Percentiles rank a stretch among this genome's conserved stretches.
Evolutionary conservation across 768 basidiomycete species (phyloP).

Genomic region (Leccinum longicurvipes): DNA sequence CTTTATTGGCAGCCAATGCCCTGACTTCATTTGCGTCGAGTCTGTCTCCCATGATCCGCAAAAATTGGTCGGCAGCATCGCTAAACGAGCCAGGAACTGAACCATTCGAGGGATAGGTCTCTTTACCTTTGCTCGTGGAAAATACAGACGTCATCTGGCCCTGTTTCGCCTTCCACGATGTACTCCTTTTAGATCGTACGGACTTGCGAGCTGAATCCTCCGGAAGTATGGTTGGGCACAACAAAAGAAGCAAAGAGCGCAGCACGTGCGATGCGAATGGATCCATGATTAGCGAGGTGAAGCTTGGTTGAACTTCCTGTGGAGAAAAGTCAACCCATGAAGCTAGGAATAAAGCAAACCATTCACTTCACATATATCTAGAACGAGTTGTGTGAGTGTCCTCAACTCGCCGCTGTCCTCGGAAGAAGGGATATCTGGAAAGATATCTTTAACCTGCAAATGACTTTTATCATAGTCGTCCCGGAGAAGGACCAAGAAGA

Average conservation of each 20-base stretch:
- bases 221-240: constrained; percentile 58
- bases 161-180: constrained; percentile 77
- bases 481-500: neutral
- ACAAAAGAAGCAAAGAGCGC: constrained; percentile 71
- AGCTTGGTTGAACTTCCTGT: constrained; percentile 67
- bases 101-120: constrained; percentile 22
- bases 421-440: constrained; percentile 45
- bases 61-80: constrained; percentile 41
- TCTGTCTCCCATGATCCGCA: constrained; percentile 49
- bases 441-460: constrained; percentile 50
- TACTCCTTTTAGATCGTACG: constrained; percentile 82
- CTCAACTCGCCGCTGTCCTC: constrained; percentile 63
- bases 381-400: constrained; percentile 57
- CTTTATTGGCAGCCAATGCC: constrained; percentile 70
- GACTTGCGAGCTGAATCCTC: constrained; percentile 37
- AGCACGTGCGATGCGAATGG: constrained; percentile 91
- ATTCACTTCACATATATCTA: constrained; percentile 63
- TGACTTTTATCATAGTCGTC: neutral
- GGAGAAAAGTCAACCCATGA: constrained; percentile 13
- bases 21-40: constrained; percentile 71
- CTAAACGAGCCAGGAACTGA: constrained; percentile 48
- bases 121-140: constrained; percentile 40
- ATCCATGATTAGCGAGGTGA: constrained; percentile 70
- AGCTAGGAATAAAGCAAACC: constrained; percentile 3
- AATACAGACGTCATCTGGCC: constrained; percentile 82